Evolutionary conservation across 331 rosid species (phyloP).

Genomic region (Dryas integrifolia): DNA sequence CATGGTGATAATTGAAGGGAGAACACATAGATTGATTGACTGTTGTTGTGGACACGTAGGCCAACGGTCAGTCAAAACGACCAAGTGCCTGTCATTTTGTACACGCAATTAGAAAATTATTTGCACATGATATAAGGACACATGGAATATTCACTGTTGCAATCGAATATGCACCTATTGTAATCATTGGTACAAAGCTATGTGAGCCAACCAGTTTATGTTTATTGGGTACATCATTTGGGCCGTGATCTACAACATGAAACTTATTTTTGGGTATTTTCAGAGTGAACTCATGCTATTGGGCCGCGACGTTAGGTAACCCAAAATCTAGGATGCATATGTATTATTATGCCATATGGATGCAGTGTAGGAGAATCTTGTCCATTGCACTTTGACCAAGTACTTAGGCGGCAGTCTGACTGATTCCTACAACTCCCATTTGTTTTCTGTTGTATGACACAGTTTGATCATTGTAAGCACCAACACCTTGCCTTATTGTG

Average conservation of each 20-base stretch:
- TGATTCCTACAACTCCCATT: not conserved
- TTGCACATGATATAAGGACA: not conserved
- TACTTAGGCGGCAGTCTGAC: conserved; percentile 11
- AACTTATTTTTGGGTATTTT: no score
- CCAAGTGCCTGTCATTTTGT: not conserved
- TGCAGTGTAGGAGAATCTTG: not conserved
- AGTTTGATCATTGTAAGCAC: conserved; percentile 10
- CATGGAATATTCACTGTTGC: conserved; percentile 16
- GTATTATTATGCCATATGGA: conserved; percentile 10
- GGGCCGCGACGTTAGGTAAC: no score
- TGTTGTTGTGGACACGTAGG: not conserved
- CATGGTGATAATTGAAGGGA: no score
- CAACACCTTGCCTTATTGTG: conserved; percentile 12
- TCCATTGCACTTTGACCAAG: not conserved
- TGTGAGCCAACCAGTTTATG: no score
- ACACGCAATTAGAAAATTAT: not conserved
- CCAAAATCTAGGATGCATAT: not conserved
- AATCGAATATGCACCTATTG: not conserved
- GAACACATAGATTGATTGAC: not conserved
- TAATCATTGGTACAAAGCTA: no score
- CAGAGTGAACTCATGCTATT: no score
- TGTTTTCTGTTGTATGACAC: not conserved
- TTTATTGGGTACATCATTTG: no score
- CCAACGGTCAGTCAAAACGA: conserved; percentile 6
- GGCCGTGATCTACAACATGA: no score